Conservation (phyloP, 176 grass and related monocot species). For the Leersia perrieri region DNA sequence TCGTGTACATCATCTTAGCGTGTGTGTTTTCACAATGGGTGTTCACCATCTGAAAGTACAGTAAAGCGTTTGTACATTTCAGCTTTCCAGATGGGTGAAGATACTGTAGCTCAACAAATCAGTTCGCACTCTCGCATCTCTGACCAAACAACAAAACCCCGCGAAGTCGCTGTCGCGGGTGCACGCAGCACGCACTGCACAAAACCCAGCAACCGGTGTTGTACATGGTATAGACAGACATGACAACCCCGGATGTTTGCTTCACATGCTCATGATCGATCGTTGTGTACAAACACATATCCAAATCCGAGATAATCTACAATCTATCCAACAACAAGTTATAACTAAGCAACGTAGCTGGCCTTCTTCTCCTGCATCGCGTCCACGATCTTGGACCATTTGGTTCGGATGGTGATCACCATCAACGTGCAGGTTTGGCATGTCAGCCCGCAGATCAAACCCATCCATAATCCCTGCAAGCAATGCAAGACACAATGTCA, state of each 20-base stretch:
- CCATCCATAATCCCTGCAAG: constrained; percentile 68
- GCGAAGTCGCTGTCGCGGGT: too few relatives aligned
- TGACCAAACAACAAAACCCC: not conserved
- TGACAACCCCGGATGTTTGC: not conserved
- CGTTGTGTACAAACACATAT: not conserved
- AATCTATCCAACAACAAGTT: not conserved
- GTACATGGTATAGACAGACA: too few relatives aligned
- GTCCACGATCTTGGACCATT: constrained; percentile 51
- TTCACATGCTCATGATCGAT: not conserved
- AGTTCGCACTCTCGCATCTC: not conserved
- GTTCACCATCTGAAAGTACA: too few relatives aligned
- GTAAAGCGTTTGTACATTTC: too few relatives aligned
- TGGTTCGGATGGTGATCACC: constrained; percentile 66
- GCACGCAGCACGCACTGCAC: not conserved
- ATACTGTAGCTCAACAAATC: too few relatives aligned
- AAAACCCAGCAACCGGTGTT: not conserved
- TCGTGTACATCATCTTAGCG: too few relatives aligned
- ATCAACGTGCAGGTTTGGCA: constrained; percentile 54
- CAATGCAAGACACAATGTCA: not conserved
- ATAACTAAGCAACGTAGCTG: constrained; percentile 25
- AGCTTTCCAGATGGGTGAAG: too few relatives aligned
- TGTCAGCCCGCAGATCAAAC: constrained; percentile 64
- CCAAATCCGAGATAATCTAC: not conserved
- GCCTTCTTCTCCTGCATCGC: constrained; percentile 36
- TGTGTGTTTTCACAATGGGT: too few relatives aligned